A percentile compares a stretch with the other conserved stretches of the same genome.
Conservation (phyloP, 1,139 yeast genomes). For the Sugiyamaella novakii region DNA sequence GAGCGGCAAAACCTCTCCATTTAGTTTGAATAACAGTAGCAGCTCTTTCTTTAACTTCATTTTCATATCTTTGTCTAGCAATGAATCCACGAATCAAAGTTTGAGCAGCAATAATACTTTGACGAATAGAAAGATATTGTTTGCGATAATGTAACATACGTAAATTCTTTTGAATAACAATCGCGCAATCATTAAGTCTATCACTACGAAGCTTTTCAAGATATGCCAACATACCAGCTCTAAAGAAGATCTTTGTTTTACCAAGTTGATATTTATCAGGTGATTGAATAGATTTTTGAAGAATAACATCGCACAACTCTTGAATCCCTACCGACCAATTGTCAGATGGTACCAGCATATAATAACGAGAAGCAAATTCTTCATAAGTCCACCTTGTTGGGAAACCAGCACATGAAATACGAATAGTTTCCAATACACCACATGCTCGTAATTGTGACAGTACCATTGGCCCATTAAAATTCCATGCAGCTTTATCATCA, state of each 20-base stretch:
- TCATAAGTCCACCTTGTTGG: constrained; percentile 96
- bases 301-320: constrained; percentile 66
- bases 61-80: constrained; percentile 59
- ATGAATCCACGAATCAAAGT: constrained; percentile 63
- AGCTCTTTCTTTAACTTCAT: constrained; percentile 62
- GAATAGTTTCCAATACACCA: constrained; percentile 96
- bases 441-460: constrained; percentile 94
- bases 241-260: constrained; percentile 82
- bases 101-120: constrained; percentile 62
- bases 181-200: constrained; percentile 75
- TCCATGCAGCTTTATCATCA: constrained; percentile 93
- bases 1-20: constrained; percentile 64
- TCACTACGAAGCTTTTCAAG: constrained; percentile 83
- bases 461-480: constrained; percentile 93
- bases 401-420: constrained; percentile 97
- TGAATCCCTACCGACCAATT: constrained; percentile 63
- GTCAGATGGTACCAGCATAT: constrained; percentile 71
- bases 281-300: constrained; percentile 61
- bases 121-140: constrained; percentile 56
- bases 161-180: constrained; percentile 82
- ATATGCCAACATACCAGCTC: constrained; percentile 90
- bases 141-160: constrained; percentile 67
- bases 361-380: constrained; percentile 90
- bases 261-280: constrained; percentile 76
- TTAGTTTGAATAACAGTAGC: constrained; percentile 74